phyloP scores from a whole-genome alignment of 495 filamentous ascomycete genomes.

The Penicillium ochrochloron region DNA sequence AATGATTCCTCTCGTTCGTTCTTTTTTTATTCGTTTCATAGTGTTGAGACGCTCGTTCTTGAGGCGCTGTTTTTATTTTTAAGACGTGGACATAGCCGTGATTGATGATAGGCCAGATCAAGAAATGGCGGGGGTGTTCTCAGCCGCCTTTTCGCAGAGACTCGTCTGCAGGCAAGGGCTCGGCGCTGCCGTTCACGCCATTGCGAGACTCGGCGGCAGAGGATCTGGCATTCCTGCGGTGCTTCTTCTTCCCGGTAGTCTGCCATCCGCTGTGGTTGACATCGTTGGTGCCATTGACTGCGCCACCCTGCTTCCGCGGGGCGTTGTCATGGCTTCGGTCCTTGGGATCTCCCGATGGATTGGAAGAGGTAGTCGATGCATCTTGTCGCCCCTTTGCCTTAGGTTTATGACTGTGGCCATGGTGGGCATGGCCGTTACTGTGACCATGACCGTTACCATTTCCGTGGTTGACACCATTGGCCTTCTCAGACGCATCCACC shows the following conservation, averaged over 20 bases:
- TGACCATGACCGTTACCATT: slow-evolving; percentile 5
- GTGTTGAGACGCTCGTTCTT: background rate
- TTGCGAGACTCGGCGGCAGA: slow-evolving; percentile 37
- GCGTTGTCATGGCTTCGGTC: slow-evolving; percentile 37
- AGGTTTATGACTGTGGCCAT: slow-evolving; percentile 30
- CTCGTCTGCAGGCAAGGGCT: slow-evolving; percentile 53
- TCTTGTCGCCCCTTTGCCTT: slow-evolving; percentile 44
- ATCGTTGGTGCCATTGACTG: slow-evolving; percentile 27
- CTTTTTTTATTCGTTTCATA: slow-evolving; percentile 3
- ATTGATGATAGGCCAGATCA: background rate
- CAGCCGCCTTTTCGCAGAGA: slow-evolving; percentile 57
- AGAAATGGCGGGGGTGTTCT: slow-evolving; percentile 1
- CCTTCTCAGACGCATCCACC: slow-evolving; percentile 40
- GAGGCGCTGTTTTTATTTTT: background rate
- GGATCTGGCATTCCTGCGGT: slow-evolving; percentile 47
- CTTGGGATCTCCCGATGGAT: slow-evolving; percentile 31
- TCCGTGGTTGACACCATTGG: slow-evolving; percentile 37
- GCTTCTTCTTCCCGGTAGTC: slow-evolving; percentile 51
- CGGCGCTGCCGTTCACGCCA: slow-evolving; percentile 33
- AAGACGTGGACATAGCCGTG: slow-evolving; percentile 1
- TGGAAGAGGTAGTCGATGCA: slow-evolving; percentile 27
- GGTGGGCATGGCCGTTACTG: slow-evolving; percentile 6
- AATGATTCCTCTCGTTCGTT: slow-evolving; percentile 3
- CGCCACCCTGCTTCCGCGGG: slow-evolving; percentile 42
- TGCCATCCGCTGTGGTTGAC: slow-evolving; percentile 49